phyloP scores from a whole-genome alignment of 2,329 filamentous ascomycete species.

The Clarireedia homoeocarpa region DNA sequence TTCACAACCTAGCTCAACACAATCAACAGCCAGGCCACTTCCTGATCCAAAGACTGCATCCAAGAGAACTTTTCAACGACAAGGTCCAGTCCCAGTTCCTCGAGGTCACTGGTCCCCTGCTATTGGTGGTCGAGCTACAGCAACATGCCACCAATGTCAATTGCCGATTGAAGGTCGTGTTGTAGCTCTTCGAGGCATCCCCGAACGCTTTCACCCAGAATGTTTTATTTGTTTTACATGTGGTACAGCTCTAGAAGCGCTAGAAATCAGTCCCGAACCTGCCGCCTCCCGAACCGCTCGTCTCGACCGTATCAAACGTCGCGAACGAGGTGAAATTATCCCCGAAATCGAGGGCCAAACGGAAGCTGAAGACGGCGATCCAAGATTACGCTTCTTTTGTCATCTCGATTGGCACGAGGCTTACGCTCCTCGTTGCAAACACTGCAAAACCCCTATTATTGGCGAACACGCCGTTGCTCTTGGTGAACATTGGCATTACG shows the following conservation, averaged over 20 bases:
- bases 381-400: conserved; percentile 79
- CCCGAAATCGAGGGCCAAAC: conserved; percentile 56
- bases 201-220: conserved; percentile 78
- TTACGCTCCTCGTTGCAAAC: conserved; percentile 88
- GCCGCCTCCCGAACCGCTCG: conserved; percentile 62
- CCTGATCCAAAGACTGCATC: conserved; percentile 32
- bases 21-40: conserved; percentile 26
- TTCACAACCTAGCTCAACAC: conserved; percentile 27
- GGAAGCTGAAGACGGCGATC: conserved; percentile 64
- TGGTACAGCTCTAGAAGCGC: conserved; percentile 79
- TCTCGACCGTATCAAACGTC: conserved; percentile 63
- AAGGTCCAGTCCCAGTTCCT: conserved; percentile 25
- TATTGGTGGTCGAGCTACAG: conserved; percentile 48
- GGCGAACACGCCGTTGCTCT: conserved; percentile 91
- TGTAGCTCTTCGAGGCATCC: conserved; percentile 67
- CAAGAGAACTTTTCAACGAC: conserved; percentile 27
- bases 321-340: conserved; percentile 49
- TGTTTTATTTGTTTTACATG: conserved; percentile 90
- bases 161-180: conserved; percentile 85
- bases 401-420: conserved; percentile 98
- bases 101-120: conserved; percentile 50
- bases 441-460: conserved; percentile 92
- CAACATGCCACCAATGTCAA: conserved; percentile 76
- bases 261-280: conserved; percentile 94
- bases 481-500: conserved; percentile 92